Evolutionary conservation across 2,329 filamentous ascomycete species (phyloP), one percentile per base, ranked within the genome.

Genomic region (Exophiala mesophila): DNA sequence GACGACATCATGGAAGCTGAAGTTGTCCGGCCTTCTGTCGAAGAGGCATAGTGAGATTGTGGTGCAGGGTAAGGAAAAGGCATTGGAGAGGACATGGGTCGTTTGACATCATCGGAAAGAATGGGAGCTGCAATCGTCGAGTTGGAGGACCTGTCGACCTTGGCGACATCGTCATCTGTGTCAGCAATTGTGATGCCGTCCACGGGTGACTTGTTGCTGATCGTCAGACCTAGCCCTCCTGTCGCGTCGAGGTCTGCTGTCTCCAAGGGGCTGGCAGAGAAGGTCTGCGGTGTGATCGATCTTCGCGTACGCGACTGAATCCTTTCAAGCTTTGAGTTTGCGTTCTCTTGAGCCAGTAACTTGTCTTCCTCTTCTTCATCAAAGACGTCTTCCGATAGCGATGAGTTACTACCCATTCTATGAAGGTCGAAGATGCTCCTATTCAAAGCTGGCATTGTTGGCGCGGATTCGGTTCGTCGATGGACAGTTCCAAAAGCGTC

Each of bases 311-410:
- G 32, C 4, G 32, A 34, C 8, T 18, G 13, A 19, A 19, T 34
- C 18, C 17, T 57, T 16, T 19, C 16, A n/a, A 39, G 15, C 18
- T 10, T 36, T 5, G 24, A 12, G 17, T 34, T 23, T 16, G 26
- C 39, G 31, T 40, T 42, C 16, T 49, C 36, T 28, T 57, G 60
- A 17, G 67, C 67, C 17, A 70, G 50, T 44, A 70, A 70, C 7
- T 66, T 68, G 54, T 72, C 69, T 44, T 72, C 70, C 46, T 72
- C 70, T 48, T 73, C 68, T 50, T 73, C 70, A 34, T 72, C 67
- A 44, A 72, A 70, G 3, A 72, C 70, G 50, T 72, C 70, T 4
- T 65, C 64, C 36, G 66, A 63, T 37, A 70, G 55, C 1, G 61
- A 56, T 5, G 63, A 54, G 30, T 59, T 62, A 18, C 62, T 66